Base-by-base conservation (phyloP, 1,284 basidiomycete genomes). In the Abortiporus biennis region DNA sequence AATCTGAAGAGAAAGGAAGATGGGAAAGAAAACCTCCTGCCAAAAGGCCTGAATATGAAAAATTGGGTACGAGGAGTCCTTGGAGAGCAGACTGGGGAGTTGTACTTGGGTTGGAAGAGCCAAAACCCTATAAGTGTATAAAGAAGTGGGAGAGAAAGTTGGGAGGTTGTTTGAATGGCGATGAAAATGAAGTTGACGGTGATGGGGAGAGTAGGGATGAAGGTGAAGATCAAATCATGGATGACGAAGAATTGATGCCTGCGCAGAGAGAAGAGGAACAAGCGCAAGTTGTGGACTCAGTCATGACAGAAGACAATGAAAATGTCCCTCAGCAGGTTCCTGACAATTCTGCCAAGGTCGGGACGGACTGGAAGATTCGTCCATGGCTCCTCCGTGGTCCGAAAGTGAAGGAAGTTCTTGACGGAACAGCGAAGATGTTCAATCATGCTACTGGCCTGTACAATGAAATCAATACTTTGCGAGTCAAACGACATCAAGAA, bases 11-110 rank as follows among this genome's bases (percentile, higher is more conserved):
- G 32, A 65, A 67, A 43, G 69, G 61, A 16, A 65, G 66, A n/a
- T 95, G 91, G 91, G 72, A 76, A 25, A 65, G 81, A 40, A 90
- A 82, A 43, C 92, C 93, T 4, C 83, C 85, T 6, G 90, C 88
- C 1, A 96, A 95, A 63, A 71, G 89, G 39, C 67, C 77, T 2
- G 87, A 85, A 52, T 93, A 74, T 52, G 67, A 66, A 12, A 80
- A 78, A 47, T 54, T 92, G 31, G 81, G 78, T 2, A 81, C 76
- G 1, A 59, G 68, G 36, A 80, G 76, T 55, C 85, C 90, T 0
- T 95, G 85, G 82, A 66, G 62, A 36, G 72, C 85, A 0, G 81
- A 90, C 51, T 92, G 90, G 88, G 64, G 63, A 3, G 66, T 67
- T 21, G 64, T 88, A 5, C 66, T 91, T 15, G 76, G 83, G 4